Evolutionary conservation across 1,284 basidiomycete species (phyloP), one percentile per base, ranked within the genome.

Genomic region (Coniferiporia sulphurascens): DNA sequence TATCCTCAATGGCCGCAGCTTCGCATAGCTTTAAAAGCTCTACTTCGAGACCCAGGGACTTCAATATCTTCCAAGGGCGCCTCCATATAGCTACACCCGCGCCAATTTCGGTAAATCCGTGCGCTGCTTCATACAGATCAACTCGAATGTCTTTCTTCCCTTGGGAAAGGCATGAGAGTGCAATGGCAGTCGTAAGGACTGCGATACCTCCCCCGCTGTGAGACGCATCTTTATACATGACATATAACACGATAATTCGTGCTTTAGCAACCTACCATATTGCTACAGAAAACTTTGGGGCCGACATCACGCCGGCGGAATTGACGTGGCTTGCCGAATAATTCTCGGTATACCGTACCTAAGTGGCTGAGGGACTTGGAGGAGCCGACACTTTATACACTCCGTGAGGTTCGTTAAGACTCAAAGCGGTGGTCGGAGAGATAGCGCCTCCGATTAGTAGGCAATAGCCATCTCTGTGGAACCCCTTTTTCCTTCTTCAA

Each of bases 121-220:
- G 35, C 0, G 74, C 69, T 7, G 72, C 68, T 64, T 78, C 77
- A 65, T 77, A 78, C n/a, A 78, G 65, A 35, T 74, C 71, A 43
- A 79, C 69, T 17, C 73, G 70, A 34, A 78, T 73, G 60, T 76
- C 70, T 19, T 38, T 59, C 17, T 45, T 46, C 27, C 22, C 55
- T 17, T 21, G 15, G 2, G 72, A 66, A 44, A 71, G 69, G 59
- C 71, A 70, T 5, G 71, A 66, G 17, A 80, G 63, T 1, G 74
- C 71, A 3, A 77, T 64, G 22, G 74, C 71, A 55, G 72, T 67
- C 3, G 66, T 65, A 1, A 77, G 66, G 2, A 76, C 76, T 2
- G 66, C 72, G 12, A 77, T 70, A 0, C 76, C 76, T 10, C 70
- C 76, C 4, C 76, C 76, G 55, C 76, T 77, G 53, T 21, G 22